Percentiles rank a stretch among this genome's conserved stretches.
phyloP scores from a whole-genome alignment of 192 early-diverging fungal genomes.

The Backusella australiensis region DNA sequence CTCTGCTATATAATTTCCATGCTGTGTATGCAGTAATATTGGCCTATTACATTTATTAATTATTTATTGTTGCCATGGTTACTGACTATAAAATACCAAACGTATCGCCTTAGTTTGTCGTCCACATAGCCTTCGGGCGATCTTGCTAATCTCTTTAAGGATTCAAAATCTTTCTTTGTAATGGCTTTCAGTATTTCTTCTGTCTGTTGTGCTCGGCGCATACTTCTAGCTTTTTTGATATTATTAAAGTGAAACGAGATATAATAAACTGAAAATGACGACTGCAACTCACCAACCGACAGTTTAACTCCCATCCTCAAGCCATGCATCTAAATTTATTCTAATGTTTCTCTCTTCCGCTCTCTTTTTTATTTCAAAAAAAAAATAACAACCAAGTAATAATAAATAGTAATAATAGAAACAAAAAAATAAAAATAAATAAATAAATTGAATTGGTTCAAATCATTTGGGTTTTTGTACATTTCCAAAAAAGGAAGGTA shows the following conservation, averaged over 20 bases:
- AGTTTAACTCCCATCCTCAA: slow-evolving; percentile 12
- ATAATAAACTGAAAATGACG: background rate
- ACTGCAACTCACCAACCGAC: slow-evolving; percentile 2
- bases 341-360: background rate
- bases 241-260: background rate
- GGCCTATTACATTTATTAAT: slow-evolving; percentile 24
- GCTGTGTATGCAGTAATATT: slow-evolving; percentile 35
- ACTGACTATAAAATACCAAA: slow-evolving; percentile 20
- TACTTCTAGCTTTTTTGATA: slow-evolving; percentile 7
- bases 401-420: background rate
- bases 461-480: background rate
- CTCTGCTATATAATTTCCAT: slow-evolving; percentile 37
- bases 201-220: slow-evolving; percentile 15
- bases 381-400: background rate
- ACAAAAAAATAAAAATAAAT: background rate
- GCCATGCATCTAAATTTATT: slow-evolving; percentile 6
- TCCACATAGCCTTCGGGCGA: slow-evolving; percentile 16
- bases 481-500: background rate
- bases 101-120: slow-evolving; percentile 24
- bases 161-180: slow-evolving; percentile 20
- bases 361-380: background rate
- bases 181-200: slow-evolving; percentile 21
- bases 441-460: background rate
- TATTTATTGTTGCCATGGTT: background rate
- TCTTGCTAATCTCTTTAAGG: slow-evolving; percentile 21